phyloP scores from a whole-genome alignment of 768 basidiomycete species.

The Tricholoma sp. region DNA sequence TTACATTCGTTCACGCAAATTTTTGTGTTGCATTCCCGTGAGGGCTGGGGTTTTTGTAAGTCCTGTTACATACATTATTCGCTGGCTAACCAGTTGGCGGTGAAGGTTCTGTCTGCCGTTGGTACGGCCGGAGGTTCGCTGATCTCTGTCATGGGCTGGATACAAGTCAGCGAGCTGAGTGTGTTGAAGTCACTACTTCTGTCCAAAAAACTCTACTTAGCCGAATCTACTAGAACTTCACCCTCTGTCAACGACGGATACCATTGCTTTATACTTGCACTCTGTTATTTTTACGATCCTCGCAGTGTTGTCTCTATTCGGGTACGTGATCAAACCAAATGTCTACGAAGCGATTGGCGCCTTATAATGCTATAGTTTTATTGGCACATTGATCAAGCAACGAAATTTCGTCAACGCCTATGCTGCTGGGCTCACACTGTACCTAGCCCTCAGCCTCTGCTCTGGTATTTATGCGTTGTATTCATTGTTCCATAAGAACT shows the following conservation, averaged over 20 bases:
- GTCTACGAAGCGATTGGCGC: neutral
- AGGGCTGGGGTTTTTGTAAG: slow-evolving; percentile 57
- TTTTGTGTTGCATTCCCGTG: slow-evolving; percentile 64
- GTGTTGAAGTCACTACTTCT: slow-evolving; percentile 16
- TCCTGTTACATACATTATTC: neutral
- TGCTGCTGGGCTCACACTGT: slow-evolving; percentile 37
- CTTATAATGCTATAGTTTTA: slow-evolving; percentile 24
- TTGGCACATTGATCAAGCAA: slow-evolving; percentile 40
- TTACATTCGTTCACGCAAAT: slow-evolving; percentile 49
- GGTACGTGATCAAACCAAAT: slow-evolving; percentile 28
- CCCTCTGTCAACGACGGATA: slow-evolving; percentile 30
- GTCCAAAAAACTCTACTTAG: neutral
- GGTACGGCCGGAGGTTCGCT: slow-evolving; percentile 37
- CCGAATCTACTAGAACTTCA: slow-evolving; percentile 22
- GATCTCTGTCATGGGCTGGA: slow-evolving; percentile 42
- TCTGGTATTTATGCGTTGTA: slow-evolving; percentile 45
- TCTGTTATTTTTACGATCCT: slow-evolving; percentile 43
- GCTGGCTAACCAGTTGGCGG: slow-evolving; percentile 9
- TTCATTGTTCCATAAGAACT: slow-evolving; percentile 41
- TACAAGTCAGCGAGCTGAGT: slow-evolving; percentile 40
- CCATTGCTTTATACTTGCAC: slow-evolving; percentile 42
- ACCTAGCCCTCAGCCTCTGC: slow-evolving; percentile 41
- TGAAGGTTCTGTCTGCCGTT: slow-evolving; percentile 39
- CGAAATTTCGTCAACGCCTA: slow-evolving; percentile 40
- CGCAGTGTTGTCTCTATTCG: slow-evolving; percentile 42